phyloP scores from a whole-genome alignment of 257 asterid genomes.

The Petunia secreta region DNA sequence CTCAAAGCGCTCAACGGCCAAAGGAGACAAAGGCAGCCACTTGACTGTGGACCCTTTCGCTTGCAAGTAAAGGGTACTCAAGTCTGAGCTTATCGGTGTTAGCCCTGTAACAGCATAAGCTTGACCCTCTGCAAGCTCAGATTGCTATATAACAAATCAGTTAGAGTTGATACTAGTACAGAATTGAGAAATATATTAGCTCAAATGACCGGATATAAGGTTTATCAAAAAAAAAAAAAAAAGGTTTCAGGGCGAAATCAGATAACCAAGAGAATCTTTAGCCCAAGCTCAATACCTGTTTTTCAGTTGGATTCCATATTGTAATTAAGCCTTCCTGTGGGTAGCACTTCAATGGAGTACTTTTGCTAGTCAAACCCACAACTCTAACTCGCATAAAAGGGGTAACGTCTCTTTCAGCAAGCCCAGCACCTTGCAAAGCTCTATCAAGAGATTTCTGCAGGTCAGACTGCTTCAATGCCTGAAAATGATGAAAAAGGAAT shows the following conservation, averaged over 20 bases:
- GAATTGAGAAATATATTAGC: slow-evolving; percentile 21
- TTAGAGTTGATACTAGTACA: slow-evolving; percentile 5
- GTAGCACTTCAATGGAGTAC: slow-evolving; percentile 37
- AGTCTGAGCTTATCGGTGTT: slow-evolving; percentile 70
- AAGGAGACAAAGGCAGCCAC: slow-evolving; percentile 70
- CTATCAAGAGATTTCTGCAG: slow-evolving; percentile 68
- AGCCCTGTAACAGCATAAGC: slow-evolving; percentile 80
- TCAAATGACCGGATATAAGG: neutral
- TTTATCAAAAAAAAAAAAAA: neutral
- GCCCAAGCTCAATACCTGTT: slow-evolving; percentile 56
- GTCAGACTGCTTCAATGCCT: slow-evolving; percentile 68
- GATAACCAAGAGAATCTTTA: slow-evolving; percentile 18
- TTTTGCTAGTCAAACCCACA: slow-evolving; percentile 67
- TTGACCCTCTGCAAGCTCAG: slow-evolving; percentile 77
- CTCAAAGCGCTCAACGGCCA: slow-evolving; percentile 53
- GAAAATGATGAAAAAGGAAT: slow-evolving; percentile 31
- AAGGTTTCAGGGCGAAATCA: neutral
- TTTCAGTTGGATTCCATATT: slow-evolving; percentile 93
- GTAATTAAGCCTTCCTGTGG: slow-evolving; percentile 74
- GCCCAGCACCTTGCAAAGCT: slow-evolving; percentile 87
- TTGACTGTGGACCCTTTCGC: slow-evolving; percentile 69
- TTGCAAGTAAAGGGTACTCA: slow-evolving; percentile 76
- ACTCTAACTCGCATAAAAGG: slow-evolving; percentile 90
- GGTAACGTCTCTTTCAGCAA: slow-evolving; percentile 73
- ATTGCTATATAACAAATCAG: slow-evolving; percentile 46